Conservation (phyloP, 1,284 basidiomycete genomes). For the Gomphus sp. region DNA sequence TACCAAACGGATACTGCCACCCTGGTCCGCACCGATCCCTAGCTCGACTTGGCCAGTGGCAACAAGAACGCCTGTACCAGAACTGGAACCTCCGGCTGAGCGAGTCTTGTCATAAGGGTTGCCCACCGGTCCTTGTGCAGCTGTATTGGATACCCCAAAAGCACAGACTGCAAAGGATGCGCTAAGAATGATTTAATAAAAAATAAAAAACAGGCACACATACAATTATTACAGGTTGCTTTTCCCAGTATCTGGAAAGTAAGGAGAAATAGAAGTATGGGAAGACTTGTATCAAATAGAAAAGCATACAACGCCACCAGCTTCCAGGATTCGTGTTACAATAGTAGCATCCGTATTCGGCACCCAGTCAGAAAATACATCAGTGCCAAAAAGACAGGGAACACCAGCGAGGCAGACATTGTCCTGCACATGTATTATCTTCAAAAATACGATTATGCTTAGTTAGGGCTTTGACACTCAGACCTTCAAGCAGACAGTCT, state of each 20-base stretch:
- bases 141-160: slow-evolving; percentile 28
- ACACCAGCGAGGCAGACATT: slow-evolving; percentile 30
- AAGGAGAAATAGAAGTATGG: neutral
- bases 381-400: slow-evolving; percentile 29
- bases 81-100: slow-evolving; percentile 34
- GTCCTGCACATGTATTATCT: slow-evolving; percentile 14
- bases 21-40: slow-evolving; percentile 41
- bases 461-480: neutral
- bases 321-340: slow-evolving; percentile 32
- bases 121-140: slow-evolving; percentile 30
- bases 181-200: neutral
- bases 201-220: neutral
- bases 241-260: slow-evolving; percentile 26
- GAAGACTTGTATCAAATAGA: neutral
- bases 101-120: slow-evolving; percentile 36
- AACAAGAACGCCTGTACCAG: slow-evolving; percentile 36
- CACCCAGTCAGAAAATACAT: slow-evolving; percentile 23
- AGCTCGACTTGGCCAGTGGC: slow-evolving; percentile 32
- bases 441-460: neutral
- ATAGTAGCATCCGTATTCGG: slow-evolving; percentile 34
- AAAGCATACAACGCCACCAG: slow-evolving; percentile 26
- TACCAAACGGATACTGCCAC: slow-evolving; percentile 33
- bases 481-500: slow-evolving; percentile 21
- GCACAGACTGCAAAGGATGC: slow-evolving; percentile 21
- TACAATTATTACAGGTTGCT: slow-evolving; percentile 29